phyloP scores from a whole-genome alignment of 2,329 filamentous ascomycete genomes.

The Trichoderma breve region DNA sequence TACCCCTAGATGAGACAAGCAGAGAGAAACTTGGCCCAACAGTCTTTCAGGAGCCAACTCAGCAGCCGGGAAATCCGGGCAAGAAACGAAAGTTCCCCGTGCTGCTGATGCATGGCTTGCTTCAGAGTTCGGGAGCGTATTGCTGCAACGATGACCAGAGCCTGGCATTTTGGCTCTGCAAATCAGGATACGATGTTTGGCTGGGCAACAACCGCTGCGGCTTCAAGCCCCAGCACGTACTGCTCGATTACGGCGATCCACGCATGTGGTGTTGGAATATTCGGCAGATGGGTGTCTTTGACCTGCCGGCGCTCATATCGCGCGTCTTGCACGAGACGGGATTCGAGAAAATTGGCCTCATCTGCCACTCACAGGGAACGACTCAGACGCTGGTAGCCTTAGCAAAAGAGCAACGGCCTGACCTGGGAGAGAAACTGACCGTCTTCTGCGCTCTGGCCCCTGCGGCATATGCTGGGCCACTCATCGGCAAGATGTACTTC shows the following conservation, averaged over 20 bases:
- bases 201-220: constrained; percentile 91
- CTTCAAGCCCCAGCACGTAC: constrained; percentile 71
- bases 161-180: constrained; percentile 87
- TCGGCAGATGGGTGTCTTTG: constrained; percentile 86
- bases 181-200: constrained; percentile 93
- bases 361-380: constrained; percentile 89
- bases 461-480: constrained; percentile 81
- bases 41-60: constrained; percentile 51
- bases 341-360: constrained; percentile 76
- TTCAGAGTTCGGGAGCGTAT: constrained; percentile 86
- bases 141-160: constrained; percentile 88
- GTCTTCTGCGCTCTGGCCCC: constrained; percentile 91
- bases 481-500: constrained; percentile 86
- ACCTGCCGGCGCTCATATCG: constrained; percentile 77
- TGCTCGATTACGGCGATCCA: constrained; percentile 71
- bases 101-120: constrained; percentile 79
- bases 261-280: constrained; percentile 98
- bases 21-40: constrained; percentile 55
- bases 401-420: constrained; percentile 84
- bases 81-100: constrained; percentile 71
- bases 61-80: constrained; percentile 36
- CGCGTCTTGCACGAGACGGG: constrained; percentile 79
- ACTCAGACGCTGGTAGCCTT: constrained; percentile 84
- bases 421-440: constrained; percentile 76
- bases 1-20: constrained; percentile 49